Evolutionary conservation across 2,329 filamentous ascomycete genomes (phyloP).

Genomic region (Paecilomyces variotii): DNA sequence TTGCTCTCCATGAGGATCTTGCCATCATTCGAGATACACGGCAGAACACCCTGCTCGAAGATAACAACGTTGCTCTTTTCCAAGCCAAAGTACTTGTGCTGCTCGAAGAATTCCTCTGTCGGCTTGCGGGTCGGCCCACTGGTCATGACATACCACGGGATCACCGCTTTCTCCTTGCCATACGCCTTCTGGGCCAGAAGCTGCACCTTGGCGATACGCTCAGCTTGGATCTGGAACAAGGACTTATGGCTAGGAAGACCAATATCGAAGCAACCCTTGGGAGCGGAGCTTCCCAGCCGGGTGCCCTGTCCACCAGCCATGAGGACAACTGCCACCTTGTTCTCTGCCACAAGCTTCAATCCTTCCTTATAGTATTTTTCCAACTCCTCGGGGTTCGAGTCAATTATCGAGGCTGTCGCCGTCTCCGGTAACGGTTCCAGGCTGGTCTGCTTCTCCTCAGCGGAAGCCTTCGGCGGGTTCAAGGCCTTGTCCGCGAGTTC

Average conservation of each 20-base stretch:
- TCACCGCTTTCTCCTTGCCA: slow-evolving; percentile 52
- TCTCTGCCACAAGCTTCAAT: slow-evolving; percentile 56
- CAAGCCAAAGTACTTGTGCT: slow-evolving; percentile 86
- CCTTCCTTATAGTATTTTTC: slow-evolving; percentile 73
- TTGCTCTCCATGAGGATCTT: slow-evolving; percentile 94
- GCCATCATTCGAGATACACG: slow-evolving; percentile 94
- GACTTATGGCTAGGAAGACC: slow-evolving; percentile 87
- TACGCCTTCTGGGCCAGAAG: slow-evolving; percentile 66
- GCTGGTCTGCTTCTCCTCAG: slow-evolving; percentile 41
- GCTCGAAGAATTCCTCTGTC: slow-evolving; percentile 87
- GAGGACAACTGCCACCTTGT: slow-evolving; percentile 75
- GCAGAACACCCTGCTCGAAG: slow-evolving; percentile 94
- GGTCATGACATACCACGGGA: slow-evolving; percentile 99
- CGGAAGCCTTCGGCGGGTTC: slow-evolving; percentile 59
- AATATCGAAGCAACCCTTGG: slow-evolving; percentile 97
- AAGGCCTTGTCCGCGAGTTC: slow-evolving; percentile 74
- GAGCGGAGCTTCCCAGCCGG: slow-evolving; percentile 83
- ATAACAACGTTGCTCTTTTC: slow-evolving; percentile 77
- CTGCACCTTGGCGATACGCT: slow-evolving; percentile 84
- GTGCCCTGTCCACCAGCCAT: slow-evolving; percentile 98
- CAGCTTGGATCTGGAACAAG: slow-evolving; percentile 94
- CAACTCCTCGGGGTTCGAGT: slow-evolving; percentile 71
- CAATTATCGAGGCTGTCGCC: slow-evolving; percentile 82
- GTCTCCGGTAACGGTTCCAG: slow-evolving; percentile 84
- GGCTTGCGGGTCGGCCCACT: slow-evolving; percentile 85